A percentile compares a stretch with the other conserved stretches of the same genome.
phyloP scores from a whole-genome alignment of 1,284 basidiomycete species.

The Coniophora puteana region DNA sequence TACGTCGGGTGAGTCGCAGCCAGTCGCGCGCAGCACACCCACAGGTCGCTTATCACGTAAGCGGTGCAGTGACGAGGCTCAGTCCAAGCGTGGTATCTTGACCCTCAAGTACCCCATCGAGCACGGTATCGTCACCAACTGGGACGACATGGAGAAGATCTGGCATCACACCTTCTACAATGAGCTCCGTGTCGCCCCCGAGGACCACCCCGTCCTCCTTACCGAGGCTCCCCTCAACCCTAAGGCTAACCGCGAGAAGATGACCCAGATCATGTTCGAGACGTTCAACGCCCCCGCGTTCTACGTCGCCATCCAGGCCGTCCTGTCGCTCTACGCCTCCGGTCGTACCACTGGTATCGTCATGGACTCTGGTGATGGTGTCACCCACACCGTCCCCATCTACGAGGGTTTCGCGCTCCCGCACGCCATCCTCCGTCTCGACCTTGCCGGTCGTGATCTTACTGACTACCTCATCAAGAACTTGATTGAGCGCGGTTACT shows the following conservation, averaged over 20 bases:
- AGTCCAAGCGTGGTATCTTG: slow-evolving; percentile 91
- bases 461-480: slow-evolving; percentile 94
- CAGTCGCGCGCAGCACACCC: not conserved
- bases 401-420: slow-evolving; percentile 92
- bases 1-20: slow-evolving; percentile 60
- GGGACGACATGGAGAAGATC: slow-evolving; percentile 93
- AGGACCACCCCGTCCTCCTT: slow-evolving; percentile 88
- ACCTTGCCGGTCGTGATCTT: slow-evolving; percentile 93
- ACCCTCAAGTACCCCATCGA: slow-evolving; percentile 81
- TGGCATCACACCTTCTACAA: slow-evolving; percentile 90
- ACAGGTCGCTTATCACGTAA: slow-evolving; percentile 1
- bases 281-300: slow-evolving; percentile 90
- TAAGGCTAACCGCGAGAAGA: slow-evolving; percentile 91
- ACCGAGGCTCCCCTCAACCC: slow-evolving; percentile 89
- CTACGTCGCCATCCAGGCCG: slow-evolving; percentile 89
- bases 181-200: slow-evolving; percentile 73
- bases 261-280: slow-evolving; percentile 96
- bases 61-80: slow-evolving; percentile 72
- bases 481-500: slow-evolving; percentile 91
- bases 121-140: slow-evolving; percentile 88
- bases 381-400: slow-evolving; percentile 87
- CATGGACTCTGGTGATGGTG: slow-evolving; percentile 89
- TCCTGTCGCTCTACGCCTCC: slow-evolving; percentile 86
- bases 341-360: slow-evolving; percentile 90
- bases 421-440: slow-evolving; percentile 93